Percentiles rank a stretch among this genome's conserved stretches.
Conservation (phyloP, 2,329 filamentous ascomycete genomes). For the Trichothecium sympodiale region DNA sequence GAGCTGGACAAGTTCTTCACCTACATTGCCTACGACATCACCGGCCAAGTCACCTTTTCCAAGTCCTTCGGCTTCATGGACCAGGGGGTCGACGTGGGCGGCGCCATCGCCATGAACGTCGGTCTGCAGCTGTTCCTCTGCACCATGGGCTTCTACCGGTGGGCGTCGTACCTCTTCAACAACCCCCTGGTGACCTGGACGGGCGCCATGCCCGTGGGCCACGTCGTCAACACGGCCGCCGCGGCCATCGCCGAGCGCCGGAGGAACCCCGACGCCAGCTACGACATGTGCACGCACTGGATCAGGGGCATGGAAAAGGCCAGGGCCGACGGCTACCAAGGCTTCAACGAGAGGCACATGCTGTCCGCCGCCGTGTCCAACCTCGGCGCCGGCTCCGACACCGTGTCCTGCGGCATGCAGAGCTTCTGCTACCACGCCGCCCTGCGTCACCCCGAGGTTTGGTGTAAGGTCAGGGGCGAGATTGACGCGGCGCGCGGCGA, state of each 20-base stretch:
- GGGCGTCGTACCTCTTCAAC: constrained; percentile 10
- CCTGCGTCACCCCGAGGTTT: constrained; percentile 3
- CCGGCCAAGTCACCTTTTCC: constrained; percentile 7
- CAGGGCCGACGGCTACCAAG: not conserved
- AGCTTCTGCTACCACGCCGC: constrained; percentile 8
- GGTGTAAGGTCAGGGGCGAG: constrained; percentile 3
- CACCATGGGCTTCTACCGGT: constrained; percentile 13
- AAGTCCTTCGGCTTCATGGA: constrained; percentile 8
- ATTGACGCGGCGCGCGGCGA: constrained; percentile 2
- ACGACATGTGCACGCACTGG: constrained; percentile 16
- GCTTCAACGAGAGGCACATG: too few relatives aligned
- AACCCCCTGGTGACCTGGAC: constrained; percentile 17
- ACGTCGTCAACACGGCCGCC: constrained; percentile 13
- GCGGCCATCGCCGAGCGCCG: constrained; percentile 12
- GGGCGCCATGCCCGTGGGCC: constrained; percentile 15
- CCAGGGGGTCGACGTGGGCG: constrained; percentile 15
- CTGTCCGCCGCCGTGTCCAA: constrained; percentile 1
- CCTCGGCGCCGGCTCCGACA: constrained; percentile 6
- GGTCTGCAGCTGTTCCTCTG: constrained; percentile 9
- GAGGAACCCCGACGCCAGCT: constrained; percentile 12
- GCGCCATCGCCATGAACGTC: constrained; percentile 14
- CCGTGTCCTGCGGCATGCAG: constrained; percentile 7
- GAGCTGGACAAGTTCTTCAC: constrained; percentile 7
- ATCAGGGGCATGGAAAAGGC: constrained; percentile 8
- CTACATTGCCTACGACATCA: constrained; percentile 7